Conservation (phyloP, 208 protist genomes). For the Endotrypanum monterogeii region DNA sequence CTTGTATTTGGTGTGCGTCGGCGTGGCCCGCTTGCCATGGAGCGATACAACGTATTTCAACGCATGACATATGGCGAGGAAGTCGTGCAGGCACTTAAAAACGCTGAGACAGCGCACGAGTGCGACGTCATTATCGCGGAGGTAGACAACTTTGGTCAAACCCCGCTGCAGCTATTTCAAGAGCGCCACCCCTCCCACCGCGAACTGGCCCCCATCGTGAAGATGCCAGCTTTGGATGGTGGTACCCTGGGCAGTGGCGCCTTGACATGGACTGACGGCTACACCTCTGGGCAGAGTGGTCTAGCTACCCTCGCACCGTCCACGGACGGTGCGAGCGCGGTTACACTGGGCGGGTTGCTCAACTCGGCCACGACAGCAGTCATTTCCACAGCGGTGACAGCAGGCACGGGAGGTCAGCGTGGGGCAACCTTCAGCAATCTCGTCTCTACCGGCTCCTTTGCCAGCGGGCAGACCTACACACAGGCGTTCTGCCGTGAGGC, state of each 20-base stretch:
- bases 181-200: conserved; percentile 87
- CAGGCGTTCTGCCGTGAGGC: conserved; percentile 56
- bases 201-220: conserved; percentile 60
- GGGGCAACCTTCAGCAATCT: conserved; percentile 27
- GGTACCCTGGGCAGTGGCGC: neutral
- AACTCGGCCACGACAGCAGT: conserved; percentile 9
- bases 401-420: conserved; percentile 11
- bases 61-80: conserved; percentile 98
- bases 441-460: conserved; percentile 22
- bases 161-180: conserved; percentile 93
- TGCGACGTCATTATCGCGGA: conserved; percentile 91
- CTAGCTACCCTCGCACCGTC: neutral
- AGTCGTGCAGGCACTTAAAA: conserved; percentile 73
- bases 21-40: conserved; percentile 79
- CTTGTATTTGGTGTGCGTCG: conserved; percentile 98
- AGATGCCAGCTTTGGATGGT: conserved; percentile 2
- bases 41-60: conserved; percentile 95
- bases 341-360: conserved; percentile 27
- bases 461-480: conserved; percentile 58
- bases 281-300: conserved; percentile 1
- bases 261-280: neutral
- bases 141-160: conserved; percentile 98
- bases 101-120: conserved; percentile 79
- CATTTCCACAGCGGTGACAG: neutral
- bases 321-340: conserved; percentile 9